phyloP scores from a whole-genome alignment of 805 yeast genomes.

The Wickerhamomyces ciferrii region DNA sequence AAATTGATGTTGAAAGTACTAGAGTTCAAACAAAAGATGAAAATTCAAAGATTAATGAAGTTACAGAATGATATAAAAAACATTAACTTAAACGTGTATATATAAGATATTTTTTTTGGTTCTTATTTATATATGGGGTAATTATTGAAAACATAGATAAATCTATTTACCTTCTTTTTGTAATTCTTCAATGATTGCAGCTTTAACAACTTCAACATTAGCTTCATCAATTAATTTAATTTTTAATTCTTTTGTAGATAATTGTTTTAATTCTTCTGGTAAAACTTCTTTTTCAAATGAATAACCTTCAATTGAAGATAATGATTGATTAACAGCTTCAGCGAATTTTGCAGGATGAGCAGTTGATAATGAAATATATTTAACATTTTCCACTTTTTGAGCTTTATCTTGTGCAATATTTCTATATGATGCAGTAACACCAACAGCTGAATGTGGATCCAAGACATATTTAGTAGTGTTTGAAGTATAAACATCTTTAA shows the following conservation, averaged over 20 bases:
- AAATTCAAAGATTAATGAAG: constrained; percentile 2
- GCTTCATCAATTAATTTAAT: constrained; percentile 66
- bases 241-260: constrained; percentile 69
- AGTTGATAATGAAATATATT: constrained; percentile 78
- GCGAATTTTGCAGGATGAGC: constrained; percentile 99
- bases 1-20: constrained; percentile 2
- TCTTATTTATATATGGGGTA: not conserved
- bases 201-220: constrained; percentile 69
- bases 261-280: constrained; percentile 78
- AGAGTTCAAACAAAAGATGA: not conserved
- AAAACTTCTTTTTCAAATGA: constrained; percentile 84
- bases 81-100: not conserved
- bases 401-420: constrained; percentile 45
- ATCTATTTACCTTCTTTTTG: constrained; percentile 30
- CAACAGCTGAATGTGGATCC: constrained; percentile 97
- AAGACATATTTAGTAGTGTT: constrained; percentile 64
- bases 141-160: not conserved
- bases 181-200: constrained; percentile 69
- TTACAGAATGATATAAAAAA: too few species aligned
- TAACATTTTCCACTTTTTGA: constrained; percentile 30
- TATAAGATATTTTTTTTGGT: not conserved
- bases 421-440: constrained; percentile 73
- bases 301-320: constrained; percentile 61
- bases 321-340: constrained; percentile 86
- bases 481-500: constrained; percentile 60